A percentile compares a stretch with the other conserved stretches of the same genome.
Conservation (phyloP, 768 basidiomycete genomes). For the Mycena albidolilacea region DNA sequence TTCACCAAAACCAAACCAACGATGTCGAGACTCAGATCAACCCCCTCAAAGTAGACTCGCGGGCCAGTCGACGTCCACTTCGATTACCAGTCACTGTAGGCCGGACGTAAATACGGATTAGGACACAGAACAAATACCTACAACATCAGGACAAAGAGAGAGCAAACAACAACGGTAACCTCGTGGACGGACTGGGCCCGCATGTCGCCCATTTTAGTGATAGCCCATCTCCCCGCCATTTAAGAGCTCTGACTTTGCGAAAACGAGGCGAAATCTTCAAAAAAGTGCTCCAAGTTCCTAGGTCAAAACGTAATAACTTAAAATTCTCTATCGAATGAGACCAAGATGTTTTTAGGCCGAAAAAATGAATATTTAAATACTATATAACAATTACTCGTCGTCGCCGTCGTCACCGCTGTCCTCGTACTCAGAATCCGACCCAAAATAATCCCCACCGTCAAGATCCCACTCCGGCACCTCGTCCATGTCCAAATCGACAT, state of each 20-base stretch:
- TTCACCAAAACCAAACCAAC: too few species aligned
- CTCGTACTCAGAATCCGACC: neutral
- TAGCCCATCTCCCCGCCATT: slow-evolving; percentile 5
- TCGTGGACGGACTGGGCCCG: slow-evolving; percentile 9
- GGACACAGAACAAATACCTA: too few species aligned
- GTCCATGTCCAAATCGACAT: slow-evolving; percentile 18
- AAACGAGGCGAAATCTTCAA: neutral
- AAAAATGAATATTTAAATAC: neutral
- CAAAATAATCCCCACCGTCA: slow-evolving; percentile 3
- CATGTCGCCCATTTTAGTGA: slow-evolving; percentile 1
- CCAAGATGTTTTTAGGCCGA: neutral
- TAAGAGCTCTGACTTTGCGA: slow-evolving; percentile 6
- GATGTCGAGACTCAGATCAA: too few species aligned
- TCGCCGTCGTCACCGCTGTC: slow-evolving; percentile 1
- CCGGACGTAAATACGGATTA: too few species aligned
- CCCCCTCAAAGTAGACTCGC: too few species aligned
- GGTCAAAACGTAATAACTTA: neutral
- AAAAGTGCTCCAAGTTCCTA: neutral
- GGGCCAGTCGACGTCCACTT: too few species aligned
- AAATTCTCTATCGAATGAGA: slow-evolving; percentile 13
- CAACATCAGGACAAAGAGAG: too few species aligned
- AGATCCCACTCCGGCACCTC: neutral
- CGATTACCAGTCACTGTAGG: too few species aligned
- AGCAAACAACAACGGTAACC: too few species aligned
- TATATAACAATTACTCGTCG: neutral